Evolutionary conservation across 1,139 yeast genomes (phyloP).

Genomic region (Nakaseomyces bracarensis): DNA sequence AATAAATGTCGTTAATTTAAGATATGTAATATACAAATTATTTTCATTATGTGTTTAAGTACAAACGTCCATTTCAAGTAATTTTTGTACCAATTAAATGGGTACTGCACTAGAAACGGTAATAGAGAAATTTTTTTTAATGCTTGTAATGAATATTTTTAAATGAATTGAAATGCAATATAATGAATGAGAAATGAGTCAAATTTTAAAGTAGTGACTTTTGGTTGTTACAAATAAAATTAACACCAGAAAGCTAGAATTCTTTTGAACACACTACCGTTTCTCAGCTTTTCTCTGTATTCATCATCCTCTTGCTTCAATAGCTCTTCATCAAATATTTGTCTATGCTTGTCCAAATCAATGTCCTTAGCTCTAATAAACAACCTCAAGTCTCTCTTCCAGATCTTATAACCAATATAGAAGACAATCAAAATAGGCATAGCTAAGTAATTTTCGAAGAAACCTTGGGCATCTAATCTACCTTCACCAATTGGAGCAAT

Average conservation of each 20-base stretch:
- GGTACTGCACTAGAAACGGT: too few species aligned
- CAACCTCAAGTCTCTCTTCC: conserved; percentile 45
- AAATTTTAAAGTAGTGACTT: not conserved
- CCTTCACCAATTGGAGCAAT: conserved; percentile 50
- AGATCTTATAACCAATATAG: conserved; percentile 45
- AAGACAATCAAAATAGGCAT: conserved; percentile 48
- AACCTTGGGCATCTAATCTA: conserved; percentile 37
- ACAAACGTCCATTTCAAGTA: too few species aligned
- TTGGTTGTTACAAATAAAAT: too few species aligned
- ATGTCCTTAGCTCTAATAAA: conserved; percentile 44
- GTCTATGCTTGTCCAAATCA: conserved; percentile 61
- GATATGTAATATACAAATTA: not conserved
- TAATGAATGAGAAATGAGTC: not conserved
- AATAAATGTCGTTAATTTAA: not conserved
- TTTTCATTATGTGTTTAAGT: too few species aligned
- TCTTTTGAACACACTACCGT: conserved; percentile 18
- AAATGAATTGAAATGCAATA: not conserved
- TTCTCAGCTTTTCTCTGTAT: conserved; percentile 30
- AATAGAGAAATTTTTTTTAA: not conserved
- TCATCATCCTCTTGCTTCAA: conserved; percentile 53
- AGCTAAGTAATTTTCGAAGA: conserved; percentile 54
- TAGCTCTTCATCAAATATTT: conserved; percentile 58
- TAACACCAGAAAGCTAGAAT: conserved; percentile 21
- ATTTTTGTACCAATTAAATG: too few species aligned
- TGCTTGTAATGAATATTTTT: not conserved